A percentile compares a stretch with the other conserved stretches of the same genome.
Evolutionary conservation across 2,329 filamentous ascomycete genomes (phyloP).

Genomic region (Alternaria infectoria): DNA sequence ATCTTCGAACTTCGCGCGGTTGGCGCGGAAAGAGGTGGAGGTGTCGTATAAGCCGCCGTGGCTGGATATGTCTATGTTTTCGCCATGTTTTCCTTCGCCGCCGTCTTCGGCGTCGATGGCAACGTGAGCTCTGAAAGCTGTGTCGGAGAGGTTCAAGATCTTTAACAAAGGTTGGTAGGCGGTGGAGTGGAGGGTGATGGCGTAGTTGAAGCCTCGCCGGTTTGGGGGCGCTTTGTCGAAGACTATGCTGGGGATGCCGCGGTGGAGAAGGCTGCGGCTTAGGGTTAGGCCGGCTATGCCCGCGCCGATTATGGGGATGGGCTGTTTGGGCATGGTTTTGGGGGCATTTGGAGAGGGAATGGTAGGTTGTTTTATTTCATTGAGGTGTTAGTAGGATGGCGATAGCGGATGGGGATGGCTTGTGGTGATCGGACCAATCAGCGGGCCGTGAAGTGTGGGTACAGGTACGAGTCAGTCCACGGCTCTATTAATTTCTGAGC

Average conservation of each 20-base stretch:
- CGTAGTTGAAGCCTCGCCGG: constrained; percentile 43
- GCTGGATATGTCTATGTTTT: constrained; percentile 9
- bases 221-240: constrained; percentile 41
- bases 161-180: constrained; percentile 43
- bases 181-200: constrained; percentile 47
- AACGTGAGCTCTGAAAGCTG: constrained; percentile 36
- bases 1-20: constrained; percentile 45
- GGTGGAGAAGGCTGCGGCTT: constrained; percentile 41
- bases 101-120: constrained; percentile 39
- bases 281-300: constrained; percentile 55
- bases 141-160: constrained; percentile 40
- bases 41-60: constrained; percentile 1
- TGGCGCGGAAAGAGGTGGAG: constrained; percentile 37
- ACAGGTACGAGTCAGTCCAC: too few relatives aligned
- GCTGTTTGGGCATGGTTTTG: constrained; percentile 9
- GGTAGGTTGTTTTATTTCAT: background rate
- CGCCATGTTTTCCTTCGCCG: constrained; percentile 28
- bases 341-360: background rate
- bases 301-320: constrained; percentile 50
- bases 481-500: background rate
- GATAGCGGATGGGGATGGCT: background rate
- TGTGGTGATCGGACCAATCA: background rate
- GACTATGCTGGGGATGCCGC: constrained; percentile 39
- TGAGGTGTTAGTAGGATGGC: background rate
- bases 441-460: background rate